Evolutionary conservation across 768 basidiomycete species (phyloP).

Genomic region (Tephrocybe sp.): DNA sequence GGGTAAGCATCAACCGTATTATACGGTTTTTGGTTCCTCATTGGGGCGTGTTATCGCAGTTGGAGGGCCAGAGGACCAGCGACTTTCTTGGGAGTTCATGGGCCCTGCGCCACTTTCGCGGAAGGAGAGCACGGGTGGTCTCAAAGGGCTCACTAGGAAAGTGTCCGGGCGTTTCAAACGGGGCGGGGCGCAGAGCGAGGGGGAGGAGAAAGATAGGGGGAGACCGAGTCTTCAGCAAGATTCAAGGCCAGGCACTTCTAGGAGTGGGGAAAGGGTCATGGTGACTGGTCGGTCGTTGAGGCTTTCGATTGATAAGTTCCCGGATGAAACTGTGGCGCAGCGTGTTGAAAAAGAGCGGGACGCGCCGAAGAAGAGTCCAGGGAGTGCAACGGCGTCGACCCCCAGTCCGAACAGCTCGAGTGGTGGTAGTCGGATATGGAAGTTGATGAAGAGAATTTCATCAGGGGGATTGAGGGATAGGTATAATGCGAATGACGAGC

Average conservation of each 20-base stretch:
- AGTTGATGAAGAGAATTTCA: constrained; percentile 68
- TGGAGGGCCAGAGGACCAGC: constrained; percentile 37
- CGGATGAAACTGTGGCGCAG: constrained; percentile 9
- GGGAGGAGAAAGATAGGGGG: constrained; percentile 7
- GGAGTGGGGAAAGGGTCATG: constrained; percentile 11
- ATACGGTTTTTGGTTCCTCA: constrained; percentile 51
- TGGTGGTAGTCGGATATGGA: constrained; percentile 55
- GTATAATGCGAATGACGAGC: constrained; percentile 27
- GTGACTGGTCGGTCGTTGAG: constrained; percentile 22
- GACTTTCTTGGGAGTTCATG: constrained; percentile 21
- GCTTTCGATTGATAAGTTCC: constrained; percentile 31
- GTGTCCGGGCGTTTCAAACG: constrained; percentile 31
- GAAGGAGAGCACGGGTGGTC: constrained; percentile 14
- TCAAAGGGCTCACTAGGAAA: constrained; percentile 30
- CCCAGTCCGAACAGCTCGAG: constrained; percentile 12
- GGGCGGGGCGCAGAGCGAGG: constrained; percentile 16
- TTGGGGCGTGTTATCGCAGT: constrained; percentile 43
- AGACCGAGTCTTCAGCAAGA: constrained; percentile 34
- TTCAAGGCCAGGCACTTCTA: constrained; percentile 15
- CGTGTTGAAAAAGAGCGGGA: background rate
- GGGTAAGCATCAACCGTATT: constrained; percentile 39
- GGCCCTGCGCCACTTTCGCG: constrained; percentile 5
- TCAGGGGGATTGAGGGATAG: constrained; percentile 61
- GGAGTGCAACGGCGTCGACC: constrained; percentile 12
- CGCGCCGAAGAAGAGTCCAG: background rate